These are phyloP conservation scores for Iris pallida DNA, from an alignment of 116 monocot genomes.

Conservation along the genomic window DNA sequence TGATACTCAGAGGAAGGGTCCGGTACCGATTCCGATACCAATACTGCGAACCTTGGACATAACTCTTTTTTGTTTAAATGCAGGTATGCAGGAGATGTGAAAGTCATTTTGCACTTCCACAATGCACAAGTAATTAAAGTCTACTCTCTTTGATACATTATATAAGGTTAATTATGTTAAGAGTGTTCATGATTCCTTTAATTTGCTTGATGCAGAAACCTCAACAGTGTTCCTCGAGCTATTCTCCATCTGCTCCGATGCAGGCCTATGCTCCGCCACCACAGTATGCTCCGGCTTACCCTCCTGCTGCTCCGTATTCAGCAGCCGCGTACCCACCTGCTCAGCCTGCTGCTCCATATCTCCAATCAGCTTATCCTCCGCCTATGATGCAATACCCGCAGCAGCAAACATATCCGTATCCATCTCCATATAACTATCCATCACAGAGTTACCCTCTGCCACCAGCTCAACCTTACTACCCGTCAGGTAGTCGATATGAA, in stretches of 20 bases:
- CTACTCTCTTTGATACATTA: not conserved
- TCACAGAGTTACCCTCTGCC: conserved; percentile 40
- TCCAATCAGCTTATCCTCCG: conserved; percentile 14
- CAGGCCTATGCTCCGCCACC: conserved; percentile 13
- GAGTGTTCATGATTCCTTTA: not conserved
- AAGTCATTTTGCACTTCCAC: conserved; percentile 67
- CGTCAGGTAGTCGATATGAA: conserved; percentile 13
- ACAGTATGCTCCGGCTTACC: conserved; percentile 12
- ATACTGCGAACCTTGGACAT: too few relatives aligned
- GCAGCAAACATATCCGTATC: conserved; percentile 14
- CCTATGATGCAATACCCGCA: not conserved
- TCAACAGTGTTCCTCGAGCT: not conserved
- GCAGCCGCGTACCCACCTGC: conserved; percentile 1
- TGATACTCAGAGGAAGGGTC: too few relatives aligned
- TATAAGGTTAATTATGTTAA: not conserved
- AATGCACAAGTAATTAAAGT: conserved; percentile 43
- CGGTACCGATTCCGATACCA: too few relatives aligned
- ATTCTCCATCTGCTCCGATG: conserved; percentile 3
- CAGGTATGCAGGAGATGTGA: conserved; percentile 78
- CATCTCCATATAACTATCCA: conserved; percentile 15
- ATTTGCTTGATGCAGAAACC: conserved; percentile 1
- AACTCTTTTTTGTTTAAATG: not conserved
- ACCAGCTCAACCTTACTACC: conserved; percentile 20
- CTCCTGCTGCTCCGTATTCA: conserved; percentile 10
- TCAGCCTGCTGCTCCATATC: conserved; percentile 9